A percentile compares a stretch with the other conserved stretches of the same genome.
Conservation (phyloP, 129 eudicot genomes). For the Glebionis coronaria region DNA sequence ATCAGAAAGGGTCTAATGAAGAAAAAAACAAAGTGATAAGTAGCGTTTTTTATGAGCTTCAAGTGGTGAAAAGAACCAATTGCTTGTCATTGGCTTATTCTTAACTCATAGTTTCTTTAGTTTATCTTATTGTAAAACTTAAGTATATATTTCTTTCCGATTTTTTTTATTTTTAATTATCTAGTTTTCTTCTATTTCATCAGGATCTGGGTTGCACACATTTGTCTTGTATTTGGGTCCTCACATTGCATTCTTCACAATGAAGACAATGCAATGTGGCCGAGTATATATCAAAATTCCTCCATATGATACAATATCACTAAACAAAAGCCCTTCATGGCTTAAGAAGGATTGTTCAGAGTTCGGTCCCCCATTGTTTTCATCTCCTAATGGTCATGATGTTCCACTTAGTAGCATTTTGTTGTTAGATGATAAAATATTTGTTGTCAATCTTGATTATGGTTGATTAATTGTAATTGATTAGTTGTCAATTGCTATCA, state of each 20-base stretch:
- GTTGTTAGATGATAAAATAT: too few relatives aligned
- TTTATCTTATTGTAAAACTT: not conserved
- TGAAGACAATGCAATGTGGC: conserved; percentile 76
- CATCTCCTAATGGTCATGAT: conserved; percentile 31
- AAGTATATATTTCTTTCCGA: too few relatives aligned
- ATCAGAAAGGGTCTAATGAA: too few relatives aligned
- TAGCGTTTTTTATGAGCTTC: too few relatives aligned
- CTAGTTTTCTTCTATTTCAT: not conserved
- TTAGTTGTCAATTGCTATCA: too few relatives aligned
- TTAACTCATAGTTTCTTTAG: too few relatives aligned
- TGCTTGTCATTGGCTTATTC: too few relatives aligned
- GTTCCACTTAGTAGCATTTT: conserved; percentile 72
- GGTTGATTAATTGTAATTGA: too few relatives aligned
- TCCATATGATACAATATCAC: conserved; percentile 73
- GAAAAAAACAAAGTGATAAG: too few relatives aligned
- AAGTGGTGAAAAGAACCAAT: too few relatives aligned
- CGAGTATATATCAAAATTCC: conserved; percentile 80
- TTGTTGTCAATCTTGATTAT: too few relatives aligned
- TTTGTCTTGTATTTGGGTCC: conserved; percentile 87
- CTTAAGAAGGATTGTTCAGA: conserved; percentile 68
- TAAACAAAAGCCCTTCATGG: conserved; percentile 67
- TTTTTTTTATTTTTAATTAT: too few relatives aligned
- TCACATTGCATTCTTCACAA: conserved; percentile 81
- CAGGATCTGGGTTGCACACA: conserved; percentile 91
- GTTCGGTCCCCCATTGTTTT: conserved; percentile 58